phyloP scores from a whole-genome alignment of 1,139 yeast genomes.

The Hanseniaspora uvarum region DNA sequence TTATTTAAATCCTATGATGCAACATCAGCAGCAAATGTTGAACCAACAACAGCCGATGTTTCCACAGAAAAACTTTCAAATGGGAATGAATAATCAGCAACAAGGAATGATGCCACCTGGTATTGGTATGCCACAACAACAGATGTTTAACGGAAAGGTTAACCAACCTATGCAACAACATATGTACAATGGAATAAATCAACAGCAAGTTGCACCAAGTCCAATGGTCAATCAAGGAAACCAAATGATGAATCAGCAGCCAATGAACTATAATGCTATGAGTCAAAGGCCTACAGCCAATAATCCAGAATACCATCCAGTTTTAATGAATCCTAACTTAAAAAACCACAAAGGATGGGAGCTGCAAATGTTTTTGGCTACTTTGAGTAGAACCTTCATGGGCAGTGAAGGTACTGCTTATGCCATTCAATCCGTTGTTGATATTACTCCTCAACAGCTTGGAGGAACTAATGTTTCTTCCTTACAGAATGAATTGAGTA shows the following conservation, averaged over 20 bases:
- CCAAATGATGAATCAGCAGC: conserved; percentile 16
- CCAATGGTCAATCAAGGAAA: conserved; percentile 16
- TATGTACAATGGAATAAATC: conserved; percentile 7
- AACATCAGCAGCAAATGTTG: conserved; percentile 18
- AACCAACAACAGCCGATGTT: conserved; percentile 17
- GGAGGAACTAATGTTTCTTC: conserved; percentile 18
- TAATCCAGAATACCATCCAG: conserved; percentile 37
- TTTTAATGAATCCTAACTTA: conserved; percentile 36
- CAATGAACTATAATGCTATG: conserved; percentile 13
- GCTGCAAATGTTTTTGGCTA: conserved; percentile 74
- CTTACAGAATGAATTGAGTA: conserved; percentile 26
- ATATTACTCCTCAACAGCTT: conserved; percentile 47
- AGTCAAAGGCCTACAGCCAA: conserved; percentile 26
- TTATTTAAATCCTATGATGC: conserved; percentile 19
- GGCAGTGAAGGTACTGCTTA: conserved; percentile 65
- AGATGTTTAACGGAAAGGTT: conserved; percentile 26
- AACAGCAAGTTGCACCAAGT: conserved; percentile 7
- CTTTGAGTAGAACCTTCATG: conserved; percentile 61
- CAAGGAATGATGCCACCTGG: conserved; percentile 22
- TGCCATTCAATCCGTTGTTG: conserved; percentile 84
- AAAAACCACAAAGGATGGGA: conserved; percentile 64
- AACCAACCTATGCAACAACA: conserved; percentile 18
- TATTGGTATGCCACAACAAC: conserved; percentile 29
- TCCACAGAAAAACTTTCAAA: conserved; percentile 18
- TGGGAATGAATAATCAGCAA: conserved; percentile 10